Conservation (phyloP, 106 monocot genomes). For the Apostasia ramifera region DNA sequence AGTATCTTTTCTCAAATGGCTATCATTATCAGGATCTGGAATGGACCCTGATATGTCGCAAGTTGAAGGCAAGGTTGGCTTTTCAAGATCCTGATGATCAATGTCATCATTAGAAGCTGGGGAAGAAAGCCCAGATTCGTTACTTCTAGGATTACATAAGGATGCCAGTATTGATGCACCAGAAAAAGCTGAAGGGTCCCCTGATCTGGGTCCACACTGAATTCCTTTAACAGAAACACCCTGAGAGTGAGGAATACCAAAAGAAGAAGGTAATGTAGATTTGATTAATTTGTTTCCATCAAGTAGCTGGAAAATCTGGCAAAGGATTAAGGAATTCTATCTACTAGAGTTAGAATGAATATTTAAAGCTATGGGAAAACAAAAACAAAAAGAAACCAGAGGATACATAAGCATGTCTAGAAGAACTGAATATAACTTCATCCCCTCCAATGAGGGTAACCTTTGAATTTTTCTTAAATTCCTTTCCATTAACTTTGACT, state of each 20-base stretch:
- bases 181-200: slow-evolving; percentile 67
- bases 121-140: slow-evolving; percentile 22
- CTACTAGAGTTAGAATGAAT: neutral
- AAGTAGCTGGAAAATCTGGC: slow-evolving; percentile 57
- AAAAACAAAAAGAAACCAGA: too few relatives aligned
- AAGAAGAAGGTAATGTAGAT: slow-evolving; percentile 19
- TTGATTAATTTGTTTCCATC: slow-evolving; percentile 21
- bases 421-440: neutral
- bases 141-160: slow-evolving; percentile 41
- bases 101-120: slow-evolving; percentile 34
- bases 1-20: slow-evolving; percentile 14
- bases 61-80: slow-evolving; percentile 11
- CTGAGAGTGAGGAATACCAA: slow-evolving; percentile 28
- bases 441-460: neutral
- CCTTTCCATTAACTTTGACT: neutral
- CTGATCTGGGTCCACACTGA: slow-evolving; percentile 30
- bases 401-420: neutral
- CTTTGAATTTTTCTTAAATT: neutral
- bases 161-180: slow-evolving; percentile 81
- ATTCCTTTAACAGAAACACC: slow-evolving; percentile 21
- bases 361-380: too few relatives aligned
- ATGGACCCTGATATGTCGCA: slow-evolving; percentile 25
- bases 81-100: slow-evolving; percentile 23
- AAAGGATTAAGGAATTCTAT: slow-evolving; percentile 18
- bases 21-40: slow-evolving; percentile 16